Conservation (phyloP, 768 basidiomycete species). For the Sarcomyxa edulis region DNA sequence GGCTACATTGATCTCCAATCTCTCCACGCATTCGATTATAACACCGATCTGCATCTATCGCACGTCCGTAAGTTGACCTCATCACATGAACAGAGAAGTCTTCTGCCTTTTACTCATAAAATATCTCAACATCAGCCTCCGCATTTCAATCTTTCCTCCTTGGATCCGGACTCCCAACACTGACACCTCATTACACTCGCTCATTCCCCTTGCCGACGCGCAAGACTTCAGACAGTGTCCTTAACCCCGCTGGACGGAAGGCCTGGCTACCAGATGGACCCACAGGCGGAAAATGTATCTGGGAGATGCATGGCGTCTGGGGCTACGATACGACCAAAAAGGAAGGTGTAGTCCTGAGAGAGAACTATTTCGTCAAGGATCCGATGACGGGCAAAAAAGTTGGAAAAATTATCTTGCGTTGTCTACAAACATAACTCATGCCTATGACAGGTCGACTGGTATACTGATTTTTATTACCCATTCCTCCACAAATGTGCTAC, state of each 20-base stretch:
- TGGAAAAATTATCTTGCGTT: slow-evolving; percentile 8
- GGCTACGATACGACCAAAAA: slow-evolving; percentile 68
- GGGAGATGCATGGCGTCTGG: slow-evolving; percentile 95
- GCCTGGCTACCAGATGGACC: slow-evolving; percentile 77
- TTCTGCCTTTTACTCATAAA: not conserved
- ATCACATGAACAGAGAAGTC: not conserved
- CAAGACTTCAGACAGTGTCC: slow-evolving; percentile 45
- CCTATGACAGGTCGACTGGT: slow-evolving; percentile 68
- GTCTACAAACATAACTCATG: not conserved
- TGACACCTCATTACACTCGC: slow-evolving; percentile 74
- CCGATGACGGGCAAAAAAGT: slow-evolving; percentile 62
- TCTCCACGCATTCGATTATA: slow-evolving; percentile 86
- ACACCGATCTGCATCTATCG: slow-evolving; percentile 86
- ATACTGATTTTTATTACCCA: slow-evolving; percentile 79
- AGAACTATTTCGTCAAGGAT: slow-evolving; percentile 78
- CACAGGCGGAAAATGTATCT: slow-evolving; percentile 66
- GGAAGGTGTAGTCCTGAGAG: slow-evolving; percentile 70
- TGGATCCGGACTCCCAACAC: slow-evolving; percentile 82
- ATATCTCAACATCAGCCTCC: slow-evolving; percentile 49
- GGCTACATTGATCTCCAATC: slow-evolving; percentile 85
- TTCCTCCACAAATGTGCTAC: slow-evolving; percentile 66
- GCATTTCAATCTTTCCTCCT: slow-evolving; percentile 87
- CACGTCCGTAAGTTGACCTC: slow-evolving; percentile 55
- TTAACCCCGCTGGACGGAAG: slow-evolving; percentile 55
- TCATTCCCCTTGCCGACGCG: slow-evolving; percentile 89